Evolutionary conservation across 176 grass and related monocot species (phyloP).

Genomic region (Poa pratensis): DNA sequence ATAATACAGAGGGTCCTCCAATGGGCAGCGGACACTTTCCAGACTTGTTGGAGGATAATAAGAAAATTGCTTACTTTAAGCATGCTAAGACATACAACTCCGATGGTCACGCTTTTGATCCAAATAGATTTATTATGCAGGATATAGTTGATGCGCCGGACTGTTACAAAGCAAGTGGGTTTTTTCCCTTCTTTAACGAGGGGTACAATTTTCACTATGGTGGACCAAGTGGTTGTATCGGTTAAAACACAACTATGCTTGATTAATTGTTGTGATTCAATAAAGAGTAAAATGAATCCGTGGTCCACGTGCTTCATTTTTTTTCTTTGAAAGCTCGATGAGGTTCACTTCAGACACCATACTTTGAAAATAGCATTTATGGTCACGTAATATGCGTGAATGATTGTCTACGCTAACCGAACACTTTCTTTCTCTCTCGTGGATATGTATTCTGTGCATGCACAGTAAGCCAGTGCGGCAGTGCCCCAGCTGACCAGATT

Average conservation of each 20-base stretch:
- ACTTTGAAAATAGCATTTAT: too few relatives aligned
- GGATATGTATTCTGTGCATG: too few relatives aligned
- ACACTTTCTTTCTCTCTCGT: too few relatives aligned
- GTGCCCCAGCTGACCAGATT: too few relatives aligned
- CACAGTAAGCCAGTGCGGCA: too few relatives aligned
- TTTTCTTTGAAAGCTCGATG: too few relatives aligned
- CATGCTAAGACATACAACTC: constrained; percentile 13
- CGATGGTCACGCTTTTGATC: background rate
- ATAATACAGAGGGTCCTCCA: constrained; percentile 20
- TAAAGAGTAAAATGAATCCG: background rate
- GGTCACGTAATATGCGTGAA: too few relatives aligned
- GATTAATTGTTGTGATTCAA: background rate
- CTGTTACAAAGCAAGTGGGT: background rate
- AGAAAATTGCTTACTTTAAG: constrained; percentile 39
- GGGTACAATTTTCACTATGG: constrained; percentile 15
- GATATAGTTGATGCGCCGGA: background rate
- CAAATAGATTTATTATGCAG: background rate
- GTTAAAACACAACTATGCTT: background rate
- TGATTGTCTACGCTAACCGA: too few relatives aligned
- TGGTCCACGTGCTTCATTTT: too few relatives aligned
- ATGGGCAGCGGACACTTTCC: constrained; percentile 53
- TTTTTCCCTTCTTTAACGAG: background rate
- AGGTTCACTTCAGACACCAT: too few relatives aligned
- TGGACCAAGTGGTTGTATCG: constrained; percentile 9
- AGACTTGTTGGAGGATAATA: background rate